Conservation (phyloP, 352 stramenopile species). For the Pythium scleroteichum region DNA sequence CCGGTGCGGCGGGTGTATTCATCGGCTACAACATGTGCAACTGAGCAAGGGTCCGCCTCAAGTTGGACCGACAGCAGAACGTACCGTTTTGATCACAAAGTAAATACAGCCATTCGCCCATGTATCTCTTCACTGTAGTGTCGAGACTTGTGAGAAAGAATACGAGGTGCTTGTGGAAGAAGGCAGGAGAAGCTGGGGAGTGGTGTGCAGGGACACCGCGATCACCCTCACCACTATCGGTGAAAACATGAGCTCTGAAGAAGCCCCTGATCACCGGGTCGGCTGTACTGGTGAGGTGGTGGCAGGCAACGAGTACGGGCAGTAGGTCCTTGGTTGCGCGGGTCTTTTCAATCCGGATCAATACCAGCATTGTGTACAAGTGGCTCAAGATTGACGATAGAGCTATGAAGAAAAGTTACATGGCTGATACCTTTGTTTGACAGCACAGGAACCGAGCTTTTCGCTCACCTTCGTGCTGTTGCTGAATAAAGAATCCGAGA, state of each 20-base stretch:
- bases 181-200: constrained; percentile 17
- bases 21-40: constrained; percentile 42
- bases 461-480: constrained; percentile 34
- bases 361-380: constrained; percentile 54
- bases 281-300: constrained; percentile 51
- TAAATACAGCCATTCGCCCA: constrained; percentile 71
- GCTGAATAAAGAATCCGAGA: constrained; percentile 45
- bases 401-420: too few species aligned
- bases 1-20: constrained; percentile 72
- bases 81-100: constrained; percentile 78
- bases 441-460: too few species aligned
- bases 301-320: constrained; percentile 61
- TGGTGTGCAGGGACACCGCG: neutral
- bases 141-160: constrained; percentile 77
- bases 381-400: constrained; percentile 42
- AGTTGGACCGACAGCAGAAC: neutral
- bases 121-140: constrained; percentile 65
- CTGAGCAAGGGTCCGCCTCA: neutral
- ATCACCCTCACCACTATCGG: neutral
- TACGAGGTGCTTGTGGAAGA: constrained; percentile 64
- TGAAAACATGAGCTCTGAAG: constrained; percentile 48
- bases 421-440: too few species aligned
- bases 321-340: constrained; percentile 49
- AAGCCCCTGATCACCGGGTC: constrained; percentile 32
- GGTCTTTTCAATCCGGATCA: constrained; percentile 62